Percentiles rank a stretch among this genome's conserved stretches.
Conservation (phyloP, 495 filamentous ascomycete species). For the Daldinia concentrica region DNA sequence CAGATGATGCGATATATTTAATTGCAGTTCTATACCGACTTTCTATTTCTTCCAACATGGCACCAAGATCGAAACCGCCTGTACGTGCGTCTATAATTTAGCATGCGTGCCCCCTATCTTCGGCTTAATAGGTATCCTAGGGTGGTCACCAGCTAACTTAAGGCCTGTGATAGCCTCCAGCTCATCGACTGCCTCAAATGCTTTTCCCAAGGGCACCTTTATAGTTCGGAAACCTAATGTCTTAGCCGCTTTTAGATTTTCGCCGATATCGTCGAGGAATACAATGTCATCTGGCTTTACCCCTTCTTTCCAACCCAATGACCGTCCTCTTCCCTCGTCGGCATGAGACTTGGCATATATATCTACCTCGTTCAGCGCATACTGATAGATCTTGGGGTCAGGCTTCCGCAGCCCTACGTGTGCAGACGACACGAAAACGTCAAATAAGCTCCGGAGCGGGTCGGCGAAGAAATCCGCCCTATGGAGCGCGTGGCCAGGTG, state of each 20-base stretch:
- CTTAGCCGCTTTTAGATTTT: conserved; percentile 86
- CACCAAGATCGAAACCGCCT: background rate
- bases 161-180: conserved; percentile 62
- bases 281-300: conserved; percentile 74
- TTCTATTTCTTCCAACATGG: background rate
- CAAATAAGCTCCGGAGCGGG: conserved; percentile 70
- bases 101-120: conserved; percentile 47
- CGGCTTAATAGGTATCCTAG: conserved; percentile 54
- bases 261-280: conserved; percentile 95
- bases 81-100: conserved; percentile 46
- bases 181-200: conserved; percentile 72
- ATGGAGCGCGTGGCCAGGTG: conserved; percentile 68
- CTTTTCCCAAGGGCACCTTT: conserved; percentile 81
- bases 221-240: conserved; percentile 80
- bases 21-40: background rate
- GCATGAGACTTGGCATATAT: conserved; percentile 62
- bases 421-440: conserved; percentile 83
- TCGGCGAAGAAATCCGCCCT: conserved; percentile 49
- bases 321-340: conserved; percentile 44
- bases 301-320: conserved; percentile 60
- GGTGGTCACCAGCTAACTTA: conserved; percentile 55
- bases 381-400: conserved; percentile 79
- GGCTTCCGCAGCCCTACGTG: conserved; percentile 92
- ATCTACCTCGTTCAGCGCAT: conserved; percentile 72
- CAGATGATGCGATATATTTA: background rate